A percentile compares a stretch with the other conserved stretches of the same genome.
Conservation (phyloP, 2,329 filamentous ascomycete species). For the Thelonectria discophora region DNA sequence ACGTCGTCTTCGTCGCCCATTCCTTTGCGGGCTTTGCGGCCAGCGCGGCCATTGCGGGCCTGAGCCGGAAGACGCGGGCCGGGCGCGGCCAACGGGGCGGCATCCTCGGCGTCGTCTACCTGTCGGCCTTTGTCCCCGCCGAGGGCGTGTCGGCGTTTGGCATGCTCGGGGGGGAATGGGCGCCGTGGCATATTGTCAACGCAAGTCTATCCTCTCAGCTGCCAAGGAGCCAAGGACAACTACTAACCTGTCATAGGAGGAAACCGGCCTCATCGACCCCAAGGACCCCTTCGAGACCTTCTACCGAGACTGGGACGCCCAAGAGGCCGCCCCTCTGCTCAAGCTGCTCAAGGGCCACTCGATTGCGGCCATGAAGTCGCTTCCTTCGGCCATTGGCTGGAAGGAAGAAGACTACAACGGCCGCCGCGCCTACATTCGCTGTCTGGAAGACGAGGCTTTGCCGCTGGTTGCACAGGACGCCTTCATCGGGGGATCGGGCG, state of each 20-base stretch:
- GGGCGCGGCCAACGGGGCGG: not conserved
- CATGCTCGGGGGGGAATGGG: not conserved
- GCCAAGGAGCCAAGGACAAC: too few species aligned
- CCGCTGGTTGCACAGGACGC: not conserved
- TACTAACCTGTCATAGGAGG: not conserved
- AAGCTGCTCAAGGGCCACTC: not conserved
- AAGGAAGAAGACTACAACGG: not conserved
- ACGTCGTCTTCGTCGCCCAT: not conserved
- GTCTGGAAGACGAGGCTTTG: not conserved
- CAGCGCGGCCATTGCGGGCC: not conserved
- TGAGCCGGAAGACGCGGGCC: not conserved
- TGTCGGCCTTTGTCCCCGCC: not conserved
- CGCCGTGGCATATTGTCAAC: not conserved
- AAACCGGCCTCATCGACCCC: not conserved
- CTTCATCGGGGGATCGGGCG: not conserved
- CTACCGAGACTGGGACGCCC: not conserved
- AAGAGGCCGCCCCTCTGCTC: not conserved
- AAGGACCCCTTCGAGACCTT: slow-evolving; percentile 2
- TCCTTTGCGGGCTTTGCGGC: not conserved
- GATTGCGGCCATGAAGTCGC: not conserved
- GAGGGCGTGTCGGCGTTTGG: not conserved
- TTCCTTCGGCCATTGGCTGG: not conserved
- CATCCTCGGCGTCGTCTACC: not conserved
- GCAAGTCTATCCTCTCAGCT: not conserved
- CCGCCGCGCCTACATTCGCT: slow-evolving; percentile 2